Evolutionary conservation across 768 basidiomycete genomes (phyloP), one percentile per base, ranked within the genome.

Genomic region (Auriscalpium microsporum): DNA sequence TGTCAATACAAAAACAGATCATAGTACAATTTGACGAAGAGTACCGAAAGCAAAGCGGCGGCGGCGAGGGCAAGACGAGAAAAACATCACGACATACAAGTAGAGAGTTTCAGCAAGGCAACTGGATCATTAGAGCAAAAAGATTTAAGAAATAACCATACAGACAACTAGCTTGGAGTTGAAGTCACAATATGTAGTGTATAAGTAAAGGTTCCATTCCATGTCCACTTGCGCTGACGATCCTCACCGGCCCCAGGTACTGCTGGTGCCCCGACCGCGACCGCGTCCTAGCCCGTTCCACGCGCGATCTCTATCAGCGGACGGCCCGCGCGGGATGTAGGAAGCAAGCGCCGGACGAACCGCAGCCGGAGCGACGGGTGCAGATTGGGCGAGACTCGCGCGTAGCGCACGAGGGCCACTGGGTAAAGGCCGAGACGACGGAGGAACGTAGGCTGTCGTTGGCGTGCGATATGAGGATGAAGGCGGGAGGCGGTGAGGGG

Each of bases 401-500:
- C 61, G 55, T 10, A 62, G 51, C 11, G 61, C 61, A 8, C 61
- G 58, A 4, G 61, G 61, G 14, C 61, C 61, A 8, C 58, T 60
- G 17, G 61, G 61, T 35, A 60, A 52, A 40, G 58, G 61, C 19
- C 58, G 58, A 36, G 59, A 53, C 10, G 59, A 49, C 6, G 45
- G 17, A 11, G 58, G 54, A 28, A 58, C 49, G 21, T 54, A 55
- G 9, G 59, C 23, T 58, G 54, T 13, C 50, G 55, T 10, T 50
- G 54, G 56, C 0, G 59, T 56, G 50, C 59, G 56, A 42, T 58
- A 60, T 7, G 58, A 52, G 9, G 60, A 58, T 37, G 60, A 56
- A 0, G 60, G 45, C 8, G 60, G 58, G 1, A 59, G 52, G 47
- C 58, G 60, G 8, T 57, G 52, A 8, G 38, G 10, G 4, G 33